Base-by-base conservation (phyloP, 2,329 filamentous ascomycete genomes). In the Talaromyces verruculosus region DNA sequence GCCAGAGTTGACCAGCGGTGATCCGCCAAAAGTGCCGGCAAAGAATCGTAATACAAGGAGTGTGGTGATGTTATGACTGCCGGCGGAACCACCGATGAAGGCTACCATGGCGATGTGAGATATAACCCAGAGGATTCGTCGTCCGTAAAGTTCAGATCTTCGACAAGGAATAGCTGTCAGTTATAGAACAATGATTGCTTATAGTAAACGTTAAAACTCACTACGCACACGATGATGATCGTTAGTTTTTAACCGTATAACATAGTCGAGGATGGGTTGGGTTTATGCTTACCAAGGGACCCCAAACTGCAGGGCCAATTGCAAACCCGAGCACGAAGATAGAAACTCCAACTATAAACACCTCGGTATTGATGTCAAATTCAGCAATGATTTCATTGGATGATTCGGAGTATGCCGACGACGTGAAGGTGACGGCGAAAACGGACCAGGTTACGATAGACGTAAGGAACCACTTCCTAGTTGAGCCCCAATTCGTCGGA, bases 21-120 rank as follows among this genome's bases (percentile, higher is more conserved):
- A 78, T 1, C 77, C 80, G 3, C 80, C 80, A 59, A 81, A 80
- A 3, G 78, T 73, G 30, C 80, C 80, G 43, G 79, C 81, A 43
- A 82, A 75, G 78, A 90, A 89, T 58, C 88, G 83, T 25, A 89
- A 77, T 13, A 89, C 81, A 30, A 90, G 75, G 2, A 91, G 79
- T 0, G 84, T 83, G 45, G 78, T 79, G 67, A 88, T 85, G 69
- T 83, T 85, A 53, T 84, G 77, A 0, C 83, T 79, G n/a, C 82
- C 86, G 1, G 85, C 84, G 11, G 81, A 81, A 7, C 81, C 87
- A 7, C 84, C 86, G 67, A 84, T 87, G 73, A 89, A 89, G 0
- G 81, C 83, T 1, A 83, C 82, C 68, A 89, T 81, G 1, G 79
- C 77, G 37, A 82, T 72, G 71, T 87, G 88, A 0, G 85, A 87